A percentile compares a stretch with the other conserved stretches of the same genome.
These are phyloP conservation scores for Helotiales sp. DNA, from an alignment of 2,329 filamentous ascomycete species.

Conservation along the genomic window DNA sequence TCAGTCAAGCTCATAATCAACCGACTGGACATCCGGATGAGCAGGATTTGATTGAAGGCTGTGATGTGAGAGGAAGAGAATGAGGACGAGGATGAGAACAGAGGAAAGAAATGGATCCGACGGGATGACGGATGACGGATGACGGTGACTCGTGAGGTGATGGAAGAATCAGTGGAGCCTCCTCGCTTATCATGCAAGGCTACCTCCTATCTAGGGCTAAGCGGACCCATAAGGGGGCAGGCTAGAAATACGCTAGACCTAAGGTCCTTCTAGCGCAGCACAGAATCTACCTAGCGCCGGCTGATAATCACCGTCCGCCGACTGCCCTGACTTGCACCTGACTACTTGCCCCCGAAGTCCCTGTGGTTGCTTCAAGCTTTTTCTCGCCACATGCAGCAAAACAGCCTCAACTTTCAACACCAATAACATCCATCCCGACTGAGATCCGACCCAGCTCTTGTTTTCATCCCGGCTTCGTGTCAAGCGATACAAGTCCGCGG, in stretches of 20 bases:
- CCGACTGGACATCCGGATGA: background rate
- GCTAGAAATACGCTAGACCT: slow-evolving; percentile 14
- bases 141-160: too few relatives aligned
- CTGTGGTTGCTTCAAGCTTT: background rate
- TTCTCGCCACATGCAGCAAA: background rate
- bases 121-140: too few relatives aligned
- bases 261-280: slow-evolving; percentile 27
- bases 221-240: background rate
- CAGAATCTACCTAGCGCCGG: slow-evolving; percentile 1
- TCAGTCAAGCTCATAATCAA: slow-evolving; percentile 1
- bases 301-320: background rate
- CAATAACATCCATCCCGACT: background rate
- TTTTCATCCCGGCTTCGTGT: background rate
- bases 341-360: background rate
- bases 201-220: background rate
- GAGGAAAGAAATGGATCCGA: background rate
- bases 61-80: slow-evolving; percentile 5
- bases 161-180: background rate
- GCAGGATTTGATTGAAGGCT: background rate
- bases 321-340: background rate
- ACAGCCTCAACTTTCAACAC: background rate
- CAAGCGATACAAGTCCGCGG: background rate
- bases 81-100: too few relatives aligned
- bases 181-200: background rate
- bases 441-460: background rate